These are phyloP conservation scores for Dipsacomyces acuminosporus DNA, from an alignment of 371 early-diverging fungal genomes.

Conservation along the genomic window DNA sequence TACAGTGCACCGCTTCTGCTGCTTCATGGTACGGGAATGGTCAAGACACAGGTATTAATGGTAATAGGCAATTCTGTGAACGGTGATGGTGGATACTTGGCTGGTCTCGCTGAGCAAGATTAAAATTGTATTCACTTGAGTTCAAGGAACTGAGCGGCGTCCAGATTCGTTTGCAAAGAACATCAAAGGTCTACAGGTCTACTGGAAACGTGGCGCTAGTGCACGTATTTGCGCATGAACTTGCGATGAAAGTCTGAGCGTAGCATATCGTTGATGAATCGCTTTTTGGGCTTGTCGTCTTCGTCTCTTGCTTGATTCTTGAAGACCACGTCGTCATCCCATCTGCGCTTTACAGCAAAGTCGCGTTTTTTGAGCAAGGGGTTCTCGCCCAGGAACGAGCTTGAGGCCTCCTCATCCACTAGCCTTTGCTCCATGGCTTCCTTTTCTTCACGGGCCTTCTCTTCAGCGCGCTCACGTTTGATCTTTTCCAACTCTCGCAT, in stretches of 20 bases:
- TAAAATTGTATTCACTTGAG: too few relatives aligned
- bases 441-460: conserved; percentile 72
- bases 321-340: conserved; percentile 98
- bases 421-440: conserved; percentile 64
- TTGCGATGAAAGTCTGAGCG: conserved; percentile 93
- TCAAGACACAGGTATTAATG: too few relatives aligned
- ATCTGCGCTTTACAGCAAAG: conserved; percentile 87
- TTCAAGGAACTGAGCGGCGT: too few relatives aligned
- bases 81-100: too few relatives aligned
- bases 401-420: conserved; percentile 54
- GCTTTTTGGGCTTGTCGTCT: conserved; percentile 81
- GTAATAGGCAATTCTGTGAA: too few relatives aligned
- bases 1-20: conserved; percentile 1
- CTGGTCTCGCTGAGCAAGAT: too few relatives aligned
- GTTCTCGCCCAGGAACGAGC: conserved; percentile 63
- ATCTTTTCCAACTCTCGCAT: conserved; percentile 92
- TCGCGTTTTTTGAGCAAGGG: conserved; percentile 71
- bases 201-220: too few relatives aligned
- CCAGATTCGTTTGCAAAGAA: too few relatives aligned
- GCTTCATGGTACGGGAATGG: too few relatives aligned
- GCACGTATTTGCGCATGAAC: conserved; percentile 88
- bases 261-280: conserved; percentile 94
- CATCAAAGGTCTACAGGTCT: conserved; percentile 1
- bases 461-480: conserved; percentile 87
- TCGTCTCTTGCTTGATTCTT: conserved; percentile 89